Evolutionary conservation across 805 yeast species (phyloP).

Genomic region (Peterozyma toletana): DNA sequence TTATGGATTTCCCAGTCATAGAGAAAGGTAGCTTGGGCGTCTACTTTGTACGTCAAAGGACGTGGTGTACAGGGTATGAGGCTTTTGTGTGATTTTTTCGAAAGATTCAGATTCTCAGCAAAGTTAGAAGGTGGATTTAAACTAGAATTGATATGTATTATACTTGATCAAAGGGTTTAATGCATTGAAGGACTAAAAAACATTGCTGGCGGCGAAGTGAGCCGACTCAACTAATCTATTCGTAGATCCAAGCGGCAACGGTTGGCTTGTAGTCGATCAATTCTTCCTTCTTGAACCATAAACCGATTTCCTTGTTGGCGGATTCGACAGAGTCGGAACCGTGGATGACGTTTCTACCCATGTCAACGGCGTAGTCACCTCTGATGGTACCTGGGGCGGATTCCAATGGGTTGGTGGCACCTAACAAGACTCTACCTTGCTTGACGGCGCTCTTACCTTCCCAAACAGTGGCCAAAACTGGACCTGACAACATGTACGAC

Average conservation of each 20-base stretch:
- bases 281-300: slow-evolving; percentile 99
- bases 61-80: no score
- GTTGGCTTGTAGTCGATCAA: slow-evolving; percentile 87
- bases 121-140: no score
- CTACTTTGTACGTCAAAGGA: no score
- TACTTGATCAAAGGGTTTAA: no score
- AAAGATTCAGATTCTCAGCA: no score
- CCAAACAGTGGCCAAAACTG: slow-evolving; percentile 99
- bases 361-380: slow-evolving; percentile 97
- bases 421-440: slow-evolving; percentile 95
- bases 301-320: slow-evolving; percentile 90
- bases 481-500: slow-evolving; percentile 97
- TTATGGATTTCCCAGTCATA: no score
- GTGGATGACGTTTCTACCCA: slow-evolving; percentile 99
- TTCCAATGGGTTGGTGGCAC: slow-evolving; percentile 97
- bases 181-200: no score
- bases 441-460: slow-evolving; percentile 99
- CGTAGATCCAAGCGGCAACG: slow-evolving; percentile 87
- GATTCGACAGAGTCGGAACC: slow-evolving; percentile 99
- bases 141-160: no score
- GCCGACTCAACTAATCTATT: slow-evolving; percentile 35
- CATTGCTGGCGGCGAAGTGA: neutral
- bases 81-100: no score
- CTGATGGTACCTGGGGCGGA: slow-evolving; percentile 99
- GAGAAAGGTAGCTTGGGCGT: no score